Conservation (phyloP, 176 grass and related monocot genomes). For the Puya raimondii region DNA sequence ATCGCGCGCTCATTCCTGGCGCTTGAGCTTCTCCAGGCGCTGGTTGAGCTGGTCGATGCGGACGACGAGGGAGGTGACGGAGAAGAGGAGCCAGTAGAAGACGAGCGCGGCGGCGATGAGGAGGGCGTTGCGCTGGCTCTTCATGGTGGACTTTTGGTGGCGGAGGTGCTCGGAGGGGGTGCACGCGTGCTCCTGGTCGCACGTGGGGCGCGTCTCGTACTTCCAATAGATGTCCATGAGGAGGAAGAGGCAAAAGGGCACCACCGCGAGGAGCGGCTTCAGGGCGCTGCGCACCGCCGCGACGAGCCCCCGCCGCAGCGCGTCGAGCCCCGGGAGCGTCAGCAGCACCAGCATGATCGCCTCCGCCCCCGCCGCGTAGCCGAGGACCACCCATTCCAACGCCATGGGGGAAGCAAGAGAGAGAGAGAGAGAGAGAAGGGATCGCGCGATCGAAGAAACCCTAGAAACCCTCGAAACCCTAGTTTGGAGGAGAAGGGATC, state of each 20-base stretch:
- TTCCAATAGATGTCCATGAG: constrained; percentile 16
- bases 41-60: constrained; percentile 15
- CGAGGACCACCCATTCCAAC: constrained; percentile 10
- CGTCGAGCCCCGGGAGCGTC: constrained; percentile 6
- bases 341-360: constrained; percentile 12
- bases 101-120: constrained; percentile 8
- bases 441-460: neutral
- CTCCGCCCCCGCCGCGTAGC: constrained; percentile 11
- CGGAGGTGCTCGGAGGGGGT: constrained; percentile 6
- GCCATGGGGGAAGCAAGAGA: constrained; percentile 4
- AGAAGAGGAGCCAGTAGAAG: constrained; percentile 14
- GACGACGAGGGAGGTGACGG: constrained; percentile 6
- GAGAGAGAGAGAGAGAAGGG: neutral
- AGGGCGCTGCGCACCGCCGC: constrained; percentile 5
- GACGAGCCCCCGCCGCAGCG: constrained; percentile 4
- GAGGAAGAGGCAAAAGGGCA: constrained; percentile 16
- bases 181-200: constrained; percentile 5
- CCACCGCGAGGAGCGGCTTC: constrained; percentile 8
- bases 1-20: neutral
- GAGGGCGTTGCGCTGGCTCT: constrained; percentile 11
- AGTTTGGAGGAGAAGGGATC: too few species aligned
- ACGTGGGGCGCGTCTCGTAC: constrained; percentile 10
- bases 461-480: too few species aligned
- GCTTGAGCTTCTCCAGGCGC: constrained; percentile 9
- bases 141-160: constrained; percentile 14